phyloP scores from a whole-genome alignment of 1,139 yeast species.

The Chernovozyma aurita region DNA sequence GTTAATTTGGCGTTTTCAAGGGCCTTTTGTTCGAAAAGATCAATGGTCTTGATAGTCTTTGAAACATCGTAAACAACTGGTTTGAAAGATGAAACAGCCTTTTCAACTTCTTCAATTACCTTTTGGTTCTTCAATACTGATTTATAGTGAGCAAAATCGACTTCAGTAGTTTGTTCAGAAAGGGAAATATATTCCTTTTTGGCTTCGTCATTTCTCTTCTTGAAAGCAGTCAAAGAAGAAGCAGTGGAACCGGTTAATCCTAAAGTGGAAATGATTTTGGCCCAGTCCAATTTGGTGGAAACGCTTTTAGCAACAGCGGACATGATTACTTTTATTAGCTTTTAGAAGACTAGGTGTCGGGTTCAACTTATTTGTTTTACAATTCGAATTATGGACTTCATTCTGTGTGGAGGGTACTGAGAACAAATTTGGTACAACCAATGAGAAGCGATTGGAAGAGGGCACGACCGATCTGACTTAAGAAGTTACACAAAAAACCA shows the following conservation, averaged over 20 bases:
- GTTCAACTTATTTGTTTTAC: background rate
- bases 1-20: conserved; percentile 93
- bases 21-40: conserved; percentile 92
- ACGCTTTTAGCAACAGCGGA: conserved; percentile 60
- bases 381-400: too few relatives aligned
- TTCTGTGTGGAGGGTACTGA: background rate
- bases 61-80: conserved; percentile 84
- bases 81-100: conserved; percentile 68
- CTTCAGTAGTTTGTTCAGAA: conserved; percentile 65
- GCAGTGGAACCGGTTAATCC: conserved; percentile 95
- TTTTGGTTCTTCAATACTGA: conserved; percentile 74
- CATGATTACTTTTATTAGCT: conserved; percentile 16
- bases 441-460: conserved; percentile 1
- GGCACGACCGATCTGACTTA: conserved; percentile 1
- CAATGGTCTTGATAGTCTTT: conserved; percentile 88
- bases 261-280: conserved; percentile 79
- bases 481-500: background rate
- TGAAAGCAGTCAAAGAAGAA: conserved; percentile 80
- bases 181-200: conserved; percentile 72
- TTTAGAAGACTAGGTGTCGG: background rate
- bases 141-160: conserved; percentile 82
- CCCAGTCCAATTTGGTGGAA: conserved; percentile 92
- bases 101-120: conserved; percentile 78
- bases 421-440: background rate
- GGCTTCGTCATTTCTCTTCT: conserved; percentile 98